These are phyloP conservation scores for Uncinocarpus reesii DNA, from an alignment of 2,329 filamentous ascomycete genomes.

Conservation along the genomic window DNA sequence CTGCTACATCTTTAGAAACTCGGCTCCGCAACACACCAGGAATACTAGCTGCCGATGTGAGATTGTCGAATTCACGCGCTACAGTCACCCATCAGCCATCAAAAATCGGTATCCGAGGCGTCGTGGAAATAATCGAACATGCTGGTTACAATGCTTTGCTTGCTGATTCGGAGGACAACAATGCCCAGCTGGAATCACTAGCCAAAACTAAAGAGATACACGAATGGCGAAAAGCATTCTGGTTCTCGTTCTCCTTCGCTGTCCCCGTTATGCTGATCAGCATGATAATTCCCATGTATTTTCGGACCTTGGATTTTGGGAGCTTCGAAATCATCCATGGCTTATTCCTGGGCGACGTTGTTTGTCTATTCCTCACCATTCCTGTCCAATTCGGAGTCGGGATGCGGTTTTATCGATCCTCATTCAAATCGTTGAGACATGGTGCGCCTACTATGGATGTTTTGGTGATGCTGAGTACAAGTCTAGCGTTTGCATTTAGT, in stretches of 20 bases:
- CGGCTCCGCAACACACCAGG: slow-evolving; percentile 56
- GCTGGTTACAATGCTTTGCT: slow-evolving; percentile 80
- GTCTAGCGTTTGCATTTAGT: slow-evolving; percentile 93
- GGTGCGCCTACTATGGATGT: slow-evolving; percentile 96
- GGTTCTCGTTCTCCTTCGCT: slow-evolving; percentile 66
- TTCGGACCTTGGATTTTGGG: slow-evolving; percentile 69
- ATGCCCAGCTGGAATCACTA: slow-evolving; percentile 88
- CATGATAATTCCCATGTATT: slow-evolving; percentile 87
- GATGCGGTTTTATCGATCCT: slow-evolving; percentile 82
- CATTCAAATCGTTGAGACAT: slow-evolving; percentile 88
- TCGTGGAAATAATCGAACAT: slow-evolving; percentile 75
- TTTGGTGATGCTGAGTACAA: slow-evolving; percentile 84
- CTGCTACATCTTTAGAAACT: slow-evolving; percentile 63
- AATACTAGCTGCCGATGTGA: slow-evolving; percentile 62
- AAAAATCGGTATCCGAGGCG: slow-evolving; percentile 63
- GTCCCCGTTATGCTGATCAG: slow-evolving; percentile 82
- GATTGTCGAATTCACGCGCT: slow-evolving; percentile 61
- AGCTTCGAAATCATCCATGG: slow-evolving; percentile 56
- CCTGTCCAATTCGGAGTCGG: slow-evolving; percentile 96
- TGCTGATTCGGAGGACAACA: slow-evolving; percentile 87
- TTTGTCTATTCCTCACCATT: slow-evolving; percentile 74
- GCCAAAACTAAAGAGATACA: slow-evolving; percentile 94
- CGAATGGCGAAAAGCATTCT: slow-evolving; percentile 79
- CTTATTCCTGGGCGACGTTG: slow-evolving; percentile 75
- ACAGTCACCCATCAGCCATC: slow-evolving; percentile 62